Evolutionary conservation across 108 stramenopile species (phyloP), one percentile per base, ranked within the genome.

Genomic region (Conticribra guillardii): DNA sequence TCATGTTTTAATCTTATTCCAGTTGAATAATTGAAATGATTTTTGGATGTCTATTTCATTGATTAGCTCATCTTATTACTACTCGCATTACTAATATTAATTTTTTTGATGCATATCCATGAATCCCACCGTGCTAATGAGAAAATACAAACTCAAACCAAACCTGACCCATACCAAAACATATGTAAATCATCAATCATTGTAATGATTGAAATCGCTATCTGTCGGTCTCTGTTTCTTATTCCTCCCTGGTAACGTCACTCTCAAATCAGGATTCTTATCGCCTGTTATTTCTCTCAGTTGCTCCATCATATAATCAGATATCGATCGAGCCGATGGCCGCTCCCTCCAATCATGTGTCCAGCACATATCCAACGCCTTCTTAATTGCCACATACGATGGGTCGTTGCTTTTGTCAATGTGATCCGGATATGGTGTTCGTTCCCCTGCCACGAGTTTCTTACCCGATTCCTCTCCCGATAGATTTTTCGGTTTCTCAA

Each of bases 341-440:
- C 80, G 33, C 41, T 71, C 50, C 24, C 44, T 30, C 75, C 75
- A 76, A 44, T 71, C 34, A 22, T 80, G 69, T n/a, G 68, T 60
- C 80, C 80, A 82, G 32, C 76, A 77, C 76, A 79, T 79, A 45
- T 82, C 76, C 30, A 82, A 56, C 15, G 81, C 81, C 37, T 61
- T 66, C 48, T 73, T 73, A 49, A 78, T 53, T 16, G 81, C 81
- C n/a, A 73, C 44, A n/a, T 62, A 55, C 9, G 72, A 61, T 53
- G 71, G 76, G 67, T 82, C 81, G 15, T 3, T 24, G 24, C 76
- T 77, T 11, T 74, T 47, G 11, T 30, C 22, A 41, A 82, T 78
- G 37, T 78, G 54, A 21, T 73, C 50, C 1, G 81, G 81, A n/a
- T 62, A 68, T 4, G 57, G 65, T 23, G 71, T 54, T 0, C 71